Evolutionary conservation across 2,329 filamentous ascomycete genomes (phyloP).

Genomic region (Monosporascus sp.): DNA sequence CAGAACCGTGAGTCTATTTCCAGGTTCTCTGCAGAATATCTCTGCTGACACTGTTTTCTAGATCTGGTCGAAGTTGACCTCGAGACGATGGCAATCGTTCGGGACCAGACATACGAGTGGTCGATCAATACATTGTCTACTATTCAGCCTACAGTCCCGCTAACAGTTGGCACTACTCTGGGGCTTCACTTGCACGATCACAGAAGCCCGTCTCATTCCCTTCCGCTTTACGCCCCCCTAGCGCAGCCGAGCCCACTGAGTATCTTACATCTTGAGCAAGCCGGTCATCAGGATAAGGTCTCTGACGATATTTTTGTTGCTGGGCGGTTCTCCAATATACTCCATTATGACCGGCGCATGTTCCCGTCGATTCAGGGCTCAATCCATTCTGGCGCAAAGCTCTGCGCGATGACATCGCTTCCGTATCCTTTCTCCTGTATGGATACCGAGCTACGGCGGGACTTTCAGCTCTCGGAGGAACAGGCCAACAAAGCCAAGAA

Average conservation of each 20-base stretch:
- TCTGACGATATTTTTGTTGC: constrained; percentile 83
- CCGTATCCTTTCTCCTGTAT: constrained; percentile 62
- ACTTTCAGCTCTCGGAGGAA: constrained; percentile 49
- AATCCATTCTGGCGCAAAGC: constrained; percentile 75
- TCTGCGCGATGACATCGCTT: constrained; percentile 67
- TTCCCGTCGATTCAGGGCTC: constrained; percentile 74
- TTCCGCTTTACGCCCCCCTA: constrained; percentile 62
- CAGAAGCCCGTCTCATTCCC: constrained; percentile 40
- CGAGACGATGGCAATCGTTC: constrained; percentile 62
- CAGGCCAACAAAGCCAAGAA: constrained; percentile 50
- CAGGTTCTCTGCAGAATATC: background rate
- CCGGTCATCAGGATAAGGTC: constrained; percentile 46
- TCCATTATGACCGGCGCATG: constrained; percentile 83
- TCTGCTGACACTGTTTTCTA: constrained; percentile 18
- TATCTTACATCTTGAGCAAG: constrained; percentile 68
- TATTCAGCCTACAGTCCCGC: constrained; percentile 57
- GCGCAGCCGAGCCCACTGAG: constrained; percentile 77
- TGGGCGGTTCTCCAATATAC: constrained; percentile 80
- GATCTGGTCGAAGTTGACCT: constrained; percentile 79
- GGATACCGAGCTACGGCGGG: constrained; percentile 53
- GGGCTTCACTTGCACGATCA: constrained; percentile 81
- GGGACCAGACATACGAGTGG: constrained; percentile 69
- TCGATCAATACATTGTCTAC: constrained; percentile 79
- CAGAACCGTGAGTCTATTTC: constrained; percentile 52
- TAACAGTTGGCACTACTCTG: constrained; percentile 79